Evolutionary conservation across 257 asterid genomes (phyloP).

Genomic region (Ligustrum vulgare): DNA sequence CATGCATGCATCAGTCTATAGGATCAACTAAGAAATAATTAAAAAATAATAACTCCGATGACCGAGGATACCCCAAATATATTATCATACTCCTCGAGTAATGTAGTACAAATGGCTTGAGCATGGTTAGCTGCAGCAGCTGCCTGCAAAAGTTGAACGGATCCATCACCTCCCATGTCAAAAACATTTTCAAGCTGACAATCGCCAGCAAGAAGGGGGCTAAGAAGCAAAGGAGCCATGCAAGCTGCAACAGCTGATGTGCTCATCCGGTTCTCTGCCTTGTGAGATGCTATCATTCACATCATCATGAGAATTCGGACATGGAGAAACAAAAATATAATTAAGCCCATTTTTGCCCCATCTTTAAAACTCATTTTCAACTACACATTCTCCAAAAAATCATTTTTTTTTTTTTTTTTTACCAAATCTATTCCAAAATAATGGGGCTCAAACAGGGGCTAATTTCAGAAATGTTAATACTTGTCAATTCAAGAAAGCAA

Average conservation of each 20-base stretch:
- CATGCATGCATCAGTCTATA: not conserved
- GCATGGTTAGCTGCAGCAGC: constrained; percentile 99
- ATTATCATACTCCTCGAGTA: constrained; percentile 83
- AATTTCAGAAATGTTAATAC: constrained; percentile 13
- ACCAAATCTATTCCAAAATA: too few species aligned
- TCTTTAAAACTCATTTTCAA: too few species aligned
- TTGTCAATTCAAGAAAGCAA: not conserved
- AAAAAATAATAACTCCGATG: not conserved
- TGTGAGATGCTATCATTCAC: constrained; percentile 77
- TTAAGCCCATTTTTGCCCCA: too few species aligned
- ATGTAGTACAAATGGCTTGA: constrained; percentile 87
- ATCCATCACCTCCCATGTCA: constrained; percentile 84
- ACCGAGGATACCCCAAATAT: constrained; percentile 79
- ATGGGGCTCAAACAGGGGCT: too few species aligned
- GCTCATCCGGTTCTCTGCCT: constrained; percentile 86
- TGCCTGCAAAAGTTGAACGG: constrained; percentile 90
- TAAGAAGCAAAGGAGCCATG: constrained; percentile 98
- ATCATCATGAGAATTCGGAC: constrained; percentile 89
- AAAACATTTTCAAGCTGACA: constrained; percentile 74
- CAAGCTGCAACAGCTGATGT: constrained; percentile 99
- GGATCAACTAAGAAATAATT: constrained; percentile 21
- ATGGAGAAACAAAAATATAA: constrained; percentile 23
- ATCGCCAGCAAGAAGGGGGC: constrained; percentile 97
- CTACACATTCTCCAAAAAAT: too few species aligned
- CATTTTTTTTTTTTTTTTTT: too few species aligned